Percentiles rank a stretch among this genome's conserved stretches.
phyloP scores from a whole-genome alignment of 2,329 filamentous ascomycete genomes.

The Chaetomiaceae sp. region DNA sequence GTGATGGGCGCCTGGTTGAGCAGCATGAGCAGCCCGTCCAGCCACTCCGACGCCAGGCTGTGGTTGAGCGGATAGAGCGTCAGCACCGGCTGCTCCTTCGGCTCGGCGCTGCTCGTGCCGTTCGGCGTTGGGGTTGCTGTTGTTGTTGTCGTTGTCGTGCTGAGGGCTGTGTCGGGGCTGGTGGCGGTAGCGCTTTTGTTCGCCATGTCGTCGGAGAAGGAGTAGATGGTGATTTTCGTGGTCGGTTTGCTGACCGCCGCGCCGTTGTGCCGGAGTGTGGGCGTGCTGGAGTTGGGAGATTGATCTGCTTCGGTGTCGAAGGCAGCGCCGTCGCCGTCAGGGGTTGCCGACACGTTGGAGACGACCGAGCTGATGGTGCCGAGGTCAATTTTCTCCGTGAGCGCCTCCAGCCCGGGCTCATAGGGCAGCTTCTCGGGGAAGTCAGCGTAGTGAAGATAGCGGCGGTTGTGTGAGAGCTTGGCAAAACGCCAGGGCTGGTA shows the following conservation, averaged over 20 bases:
- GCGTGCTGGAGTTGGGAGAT: slow-evolving; percentile 36
- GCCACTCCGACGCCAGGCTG: slow-evolving; percentile 87
- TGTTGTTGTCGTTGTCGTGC: not conserved
- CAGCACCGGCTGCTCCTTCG: slow-evolving; percentile 66
- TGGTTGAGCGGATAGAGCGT: slow-evolving; percentile 77
- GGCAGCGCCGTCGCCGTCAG: slow-evolving; percentile 22
- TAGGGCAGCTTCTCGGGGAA: slow-evolving; percentile 60
- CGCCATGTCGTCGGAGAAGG: slow-evolving; percentile 44
- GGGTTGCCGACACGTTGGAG: slow-evolving; percentile 72
- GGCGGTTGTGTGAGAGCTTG: slow-evolving; percentile 81
- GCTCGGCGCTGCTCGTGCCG: slow-evolving; percentile 33
- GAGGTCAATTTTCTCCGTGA: slow-evolving; percentile 80
- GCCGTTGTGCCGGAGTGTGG: slow-evolving; percentile 14
- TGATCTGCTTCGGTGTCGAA: slow-evolving; percentile 23
- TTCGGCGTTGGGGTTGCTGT: slow-evolving; percentile 22
- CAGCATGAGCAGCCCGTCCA: slow-evolving; percentile 91
- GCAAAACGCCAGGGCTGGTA: slow-evolving; percentile 70
- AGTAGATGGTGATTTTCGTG: slow-evolving; percentile 90
- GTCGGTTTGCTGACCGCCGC: slow-evolving; percentile 39
- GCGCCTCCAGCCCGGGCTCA: slow-evolving; percentile 64
- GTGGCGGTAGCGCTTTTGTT: not conserved
- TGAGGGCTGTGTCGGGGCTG: slow-evolving; percentile 1
- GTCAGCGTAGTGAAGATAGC: slow-evolving; percentile 84
- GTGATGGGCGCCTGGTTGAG: slow-evolving; percentile 94
- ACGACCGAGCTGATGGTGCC: slow-evolving; percentile 85